Evolutionary conservation across 2,329 filamentous ascomycete genomes (phyloP), one percentile per base, ranked within the genome.

Genomic region (Talaromyces marneffei): DNA sequence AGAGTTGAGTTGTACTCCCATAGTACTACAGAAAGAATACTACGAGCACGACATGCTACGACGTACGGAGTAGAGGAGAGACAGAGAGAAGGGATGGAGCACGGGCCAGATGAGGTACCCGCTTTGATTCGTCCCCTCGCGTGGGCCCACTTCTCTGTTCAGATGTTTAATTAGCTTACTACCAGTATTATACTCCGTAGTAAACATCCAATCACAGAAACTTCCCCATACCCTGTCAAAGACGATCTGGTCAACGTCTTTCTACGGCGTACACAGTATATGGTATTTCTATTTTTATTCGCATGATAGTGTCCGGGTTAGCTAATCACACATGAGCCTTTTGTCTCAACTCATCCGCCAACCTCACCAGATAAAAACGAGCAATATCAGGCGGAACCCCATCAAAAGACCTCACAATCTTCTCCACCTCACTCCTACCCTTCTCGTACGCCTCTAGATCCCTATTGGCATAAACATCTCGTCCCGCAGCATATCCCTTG

Each of bases 401-500:
- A 12, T 73, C 69, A 59, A 76, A 74, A 7, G 67, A 67, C 54
- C 66, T 67, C 16, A 78, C 75, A 27, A 96, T 87, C 66, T 84
- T 87, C 48, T 83, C 80, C 5, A 95, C 75, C 67, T 93, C 89
- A 65, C 84, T 82, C 57, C 92, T 82, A 0, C 89, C 90, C 68
- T 89, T 91, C 71, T 96, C 91, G 71, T 95, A 96, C 1, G 88
- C 89, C 40, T 88, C 87, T 55, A 96, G 74, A 73, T 96, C 92
- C 40, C 91, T 82, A 70, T 96, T 96, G 1, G 90, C 92, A 70
- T 96, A 96, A 0, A 96, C 88, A 71, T 96, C 92, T 65, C 87
- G 83, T 0, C 92, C 91, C 0, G 82, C 73, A 0, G 90, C 86
- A 71, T 94, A 94, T 1, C 83, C 85, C 2, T 72, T 77, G 2